Base-by-base conservation (phyloP, 371 early-diverging fungal genomes). In the Coemansia sp. region DNA sequence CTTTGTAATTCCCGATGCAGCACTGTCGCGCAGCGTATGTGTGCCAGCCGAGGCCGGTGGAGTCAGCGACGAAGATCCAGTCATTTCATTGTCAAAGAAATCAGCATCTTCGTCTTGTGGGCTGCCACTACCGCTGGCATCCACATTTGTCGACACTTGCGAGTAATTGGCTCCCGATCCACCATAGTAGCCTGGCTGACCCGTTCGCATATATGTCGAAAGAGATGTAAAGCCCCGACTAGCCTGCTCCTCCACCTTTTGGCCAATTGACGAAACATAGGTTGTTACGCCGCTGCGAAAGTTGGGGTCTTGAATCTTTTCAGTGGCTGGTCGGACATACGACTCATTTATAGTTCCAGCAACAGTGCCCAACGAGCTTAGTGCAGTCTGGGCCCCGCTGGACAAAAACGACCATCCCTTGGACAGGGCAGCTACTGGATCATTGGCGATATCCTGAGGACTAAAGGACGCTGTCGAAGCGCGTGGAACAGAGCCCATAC, bases 251-350 rank as follows among this genome's bases (percentile, higher is more conserved):
- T 62, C 67, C 82, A 89, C 89, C 84, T 84, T 89, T 67, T 84
- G 83, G n/a, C 88, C 84, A 64, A 90, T 81, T 2, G 82, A 72
- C n/a, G 82, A 83, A 50, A 90, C 88, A 77, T 90, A 89, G 8
- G 83, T 86, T 26, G 82, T 80, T 21, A 94, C 84, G 55, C 88
- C 89, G 67, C 80, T 84, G 71, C 86, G 85, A 57, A 95, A 87
- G 58, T 93, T 87, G 8, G 94, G 95, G 76, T 96, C 95, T n/a
- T 89, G 86, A 18, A 93, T 84, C 18, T 89, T 90, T n/a, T 87
- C 84, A 22, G 91, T 81, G 1, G 92, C 88, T n/a, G 95, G 95
- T 66, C 87, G 87, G 58, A 95, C 89, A 62, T 92, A 90, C 60
- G 83, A 84, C 65, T 92, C 91, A 63, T 87, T 90, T 61, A 93